Evolutionary conservation across 73 alveolate genomes (phyloP), one percentile per base, ranked within the genome.

Genomic region (Effrenium voratum): DNA sequence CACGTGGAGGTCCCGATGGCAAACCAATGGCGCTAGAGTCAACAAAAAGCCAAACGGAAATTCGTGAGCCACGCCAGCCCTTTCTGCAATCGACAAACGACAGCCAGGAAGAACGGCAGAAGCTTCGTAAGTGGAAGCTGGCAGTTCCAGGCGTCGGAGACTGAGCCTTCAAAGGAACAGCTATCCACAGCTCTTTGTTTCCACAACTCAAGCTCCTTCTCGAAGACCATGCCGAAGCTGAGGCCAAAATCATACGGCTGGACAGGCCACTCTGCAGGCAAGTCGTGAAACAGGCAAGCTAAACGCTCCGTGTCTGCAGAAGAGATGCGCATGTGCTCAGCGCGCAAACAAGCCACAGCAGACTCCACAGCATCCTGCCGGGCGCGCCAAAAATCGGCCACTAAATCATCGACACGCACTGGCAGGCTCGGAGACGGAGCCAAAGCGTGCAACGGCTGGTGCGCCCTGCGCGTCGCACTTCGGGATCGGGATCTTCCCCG

Each of bases 91-190:
- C 52, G 5, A 73, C 84, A 73, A 32, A 16, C 50, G n/a, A 73
- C 50, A 6, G 84, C 84, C n/a, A n/a, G 36, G 50, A 73, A 73
- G 55, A 73, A 73, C n/a, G 84, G 84, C 50, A 73, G n/a, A n/a
- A 73, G 84, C 47, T 34, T 73, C 41, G 50, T 40, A n/a, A 34
- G n/a, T 15, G 30, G n/a, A 46, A 73, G 32, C 84, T 46, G 50
- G 3, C 47, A 73, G n/a, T 73, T 73, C 84, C 84, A 73, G n/a
- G 41, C 41, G 50, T 73, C 84, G 16, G 41, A 30, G 52, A 73
- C 36, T 46, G 84, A 34, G 52, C 84, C 84, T 13, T 24, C 26
- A 41, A n/a, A 73, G 52, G 30, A 24, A 30, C 36, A 34, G 34
- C 84, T 73, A 1, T 36, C 84, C 0, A 41, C 52, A 15, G 84